These are phyloP conservation scores for Graphilbum sp. DNA, from an alignment of 2,329 filamentous ascomycete genomes.

Conservation along the genomic window DNA sequence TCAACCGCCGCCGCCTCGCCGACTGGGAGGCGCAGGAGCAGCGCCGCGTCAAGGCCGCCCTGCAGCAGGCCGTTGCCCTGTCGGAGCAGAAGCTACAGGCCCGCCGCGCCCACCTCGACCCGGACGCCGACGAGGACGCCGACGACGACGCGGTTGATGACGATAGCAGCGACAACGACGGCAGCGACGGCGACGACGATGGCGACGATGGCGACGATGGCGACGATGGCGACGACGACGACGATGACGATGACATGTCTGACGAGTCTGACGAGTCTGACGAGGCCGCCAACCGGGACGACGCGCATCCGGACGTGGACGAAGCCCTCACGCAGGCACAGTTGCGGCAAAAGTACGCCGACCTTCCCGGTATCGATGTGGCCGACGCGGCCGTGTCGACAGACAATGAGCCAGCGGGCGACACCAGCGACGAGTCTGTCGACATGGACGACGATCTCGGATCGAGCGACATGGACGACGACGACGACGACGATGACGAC, in stretches of 20 bases:
- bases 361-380: constrained; percentile 34
- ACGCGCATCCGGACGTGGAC: constrained; percentile 33
- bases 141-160: constrained; percentile 22
- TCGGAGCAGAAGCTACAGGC: constrained; percentile 54
- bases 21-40: constrained; percentile 52
- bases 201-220: constrained; percentile 18
- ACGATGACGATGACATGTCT: constrained; percentile 19
- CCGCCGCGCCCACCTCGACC: constrained; percentile 35
- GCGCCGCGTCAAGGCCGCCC: constrained; percentile 46
- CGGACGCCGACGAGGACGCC: constrained; percentile 29
- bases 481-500: constrained; percentile 23
- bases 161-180: constrained; percentile 20
- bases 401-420: constrained; percentile 13
- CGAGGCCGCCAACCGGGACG: constrained; percentile 31
- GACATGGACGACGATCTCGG: constrained; percentile 54
- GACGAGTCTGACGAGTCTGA: constrained; percentile 42
- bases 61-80: constrained; percentile 57
- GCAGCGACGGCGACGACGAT: constrained; percentile 21
- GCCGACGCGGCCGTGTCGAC: constrained; percentile 9
- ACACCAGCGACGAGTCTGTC: constrained; percentile 45
- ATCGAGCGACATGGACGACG: constrained; percentile 34
- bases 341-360: constrained; percentile 50
- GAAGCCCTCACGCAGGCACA: constrained; percentile 55
- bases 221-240: constrained; percentile 39
- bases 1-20: constrained; percentile 41